A percentile compares a stretch with the other conserved stretches of the same genome.
phyloP scores from a whole-genome alignment of 1,284 basidiomycete species.

The Marasmius oreades region DNA sequence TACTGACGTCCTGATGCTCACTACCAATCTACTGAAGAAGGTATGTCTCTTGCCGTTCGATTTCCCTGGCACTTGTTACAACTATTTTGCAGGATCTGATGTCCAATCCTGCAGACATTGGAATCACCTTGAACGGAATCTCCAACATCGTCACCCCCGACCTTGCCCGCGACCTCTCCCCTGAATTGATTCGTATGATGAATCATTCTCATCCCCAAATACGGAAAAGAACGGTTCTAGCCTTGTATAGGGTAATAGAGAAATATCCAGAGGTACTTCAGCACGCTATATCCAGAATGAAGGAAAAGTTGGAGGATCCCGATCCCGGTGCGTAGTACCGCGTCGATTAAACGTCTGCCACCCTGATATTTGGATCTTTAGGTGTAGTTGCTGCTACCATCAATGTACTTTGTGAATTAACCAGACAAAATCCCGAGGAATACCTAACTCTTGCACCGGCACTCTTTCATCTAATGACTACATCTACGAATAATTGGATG shows the following conservation, averaged over 20 bases:
- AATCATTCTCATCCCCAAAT: slow-evolving; percentile 89
- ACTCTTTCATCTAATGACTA: slow-evolving; percentile 92
- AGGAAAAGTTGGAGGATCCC: slow-evolving; percentile 84
- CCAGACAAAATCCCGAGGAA: slow-evolving; percentile 72
- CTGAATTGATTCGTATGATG: slow-evolving; percentile 85
- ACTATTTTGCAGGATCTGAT: slow-evolving; percentile 68
- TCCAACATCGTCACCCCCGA: slow-evolving; percentile 88
- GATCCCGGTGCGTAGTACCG: slow-evolving; percentile 58
- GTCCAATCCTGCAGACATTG: slow-evolving; percentile 73
- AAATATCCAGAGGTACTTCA: slow-evolving; percentile 76
- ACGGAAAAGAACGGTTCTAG: slow-evolving; percentile 85
- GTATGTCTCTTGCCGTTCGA: slow-evolving; percentile 38
- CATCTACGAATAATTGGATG: slow-evolving; percentile 99
- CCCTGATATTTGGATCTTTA: slow-evolving; percentile 24
- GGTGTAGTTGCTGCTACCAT: slow-evolving; percentile 92
- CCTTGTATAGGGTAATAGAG: slow-evolving; percentile 74
- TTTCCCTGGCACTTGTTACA: not conserved
- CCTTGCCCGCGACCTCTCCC: slow-evolving; percentile 84
- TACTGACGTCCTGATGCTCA: slow-evolving; percentile 96
- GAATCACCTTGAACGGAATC: slow-evolving; percentile 83
- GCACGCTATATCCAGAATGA: slow-evolving; percentile 67
- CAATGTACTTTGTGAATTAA: slow-evolving; percentile 93
- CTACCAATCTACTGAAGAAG: slow-evolving; percentile 98
- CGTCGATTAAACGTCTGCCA: slow-evolving; percentile 1
- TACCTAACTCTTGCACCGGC: slow-evolving; percentile 88